Evolutionary conservation across 192 early-diverging fungal genomes (phyloP).

Genomic region (Entophlyctis helioformis): DNA sequence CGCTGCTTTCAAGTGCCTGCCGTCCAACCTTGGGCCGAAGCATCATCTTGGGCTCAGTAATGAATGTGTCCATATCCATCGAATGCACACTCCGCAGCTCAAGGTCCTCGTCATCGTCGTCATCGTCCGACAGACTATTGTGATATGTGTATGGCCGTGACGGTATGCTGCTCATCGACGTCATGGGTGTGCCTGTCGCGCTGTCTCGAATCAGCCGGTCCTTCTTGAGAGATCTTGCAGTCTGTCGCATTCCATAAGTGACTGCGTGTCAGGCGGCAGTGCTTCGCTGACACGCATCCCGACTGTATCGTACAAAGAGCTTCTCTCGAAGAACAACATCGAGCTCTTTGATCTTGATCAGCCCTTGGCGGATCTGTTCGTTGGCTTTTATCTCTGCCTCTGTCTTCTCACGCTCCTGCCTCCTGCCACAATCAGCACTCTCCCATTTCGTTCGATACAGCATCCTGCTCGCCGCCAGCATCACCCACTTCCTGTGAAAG

Average conservation of each 20-base stretch:
- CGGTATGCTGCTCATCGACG: not conserved
- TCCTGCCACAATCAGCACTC: too few relatives aligned
- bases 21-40: slow-evolving; percentile 8
- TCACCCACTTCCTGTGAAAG: too few relatives aligned
- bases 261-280: not conserved
- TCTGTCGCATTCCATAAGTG: slow-evolving; percentile 1
- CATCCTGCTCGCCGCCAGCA: too few relatives aligned
- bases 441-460: too few relatives aligned
- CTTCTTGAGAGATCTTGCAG: slow-evolving; percentile 10
- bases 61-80: slow-evolving; percentile 25
- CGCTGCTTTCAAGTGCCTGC: too few relatives aligned
- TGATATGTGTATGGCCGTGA: not conserved
- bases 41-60: slow-evolving; percentile 29
- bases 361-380: slow-evolving; percentile 13
- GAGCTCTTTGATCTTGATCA: slow-evolving; percentile 22
- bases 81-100: slow-evolving; percentile 31
- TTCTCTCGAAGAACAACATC: slow-evolving; percentile 24
- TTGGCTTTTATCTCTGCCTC: too few relatives aligned
- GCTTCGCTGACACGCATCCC: not conserved
- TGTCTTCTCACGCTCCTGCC: too few relatives aligned
- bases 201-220: slow-evolving; percentile 12
- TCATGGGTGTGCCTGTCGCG: not conserved
- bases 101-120: slow-evolving; percentile 12
- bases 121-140: slow-evolving; percentile 5
- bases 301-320: slow-evolving; percentile 9